Evolutionary conservation across 768 basidiomycete genomes (phyloP).

Genomic region (Candolleomyces eurysporus): DNA sequence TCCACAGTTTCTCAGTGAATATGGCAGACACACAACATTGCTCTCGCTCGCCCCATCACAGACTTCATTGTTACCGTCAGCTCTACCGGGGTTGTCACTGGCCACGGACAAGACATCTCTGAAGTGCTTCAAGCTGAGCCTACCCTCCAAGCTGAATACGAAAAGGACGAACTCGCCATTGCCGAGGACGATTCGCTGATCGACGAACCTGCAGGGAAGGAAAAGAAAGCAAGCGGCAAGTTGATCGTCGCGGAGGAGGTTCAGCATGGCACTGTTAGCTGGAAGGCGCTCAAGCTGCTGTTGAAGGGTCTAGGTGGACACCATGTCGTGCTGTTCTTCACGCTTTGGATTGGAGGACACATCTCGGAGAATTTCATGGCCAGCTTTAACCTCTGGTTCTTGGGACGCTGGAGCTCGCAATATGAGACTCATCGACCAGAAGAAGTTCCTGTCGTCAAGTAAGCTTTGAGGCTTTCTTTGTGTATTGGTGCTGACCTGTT

Average conservation of each 20-base stretch:
- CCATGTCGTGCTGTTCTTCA: conserved; percentile 30
- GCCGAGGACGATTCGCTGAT: conserved; percentile 23
- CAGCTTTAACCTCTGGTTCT: conserved; percentile 33
- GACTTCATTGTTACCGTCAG: conserved; percentile 56
- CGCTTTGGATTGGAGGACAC: conserved; percentile 18
- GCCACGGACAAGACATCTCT: conserved; percentile 46
- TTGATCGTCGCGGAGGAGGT: conserved; percentile 61
- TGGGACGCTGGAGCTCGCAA: conserved; percentile 46
- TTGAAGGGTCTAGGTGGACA: conserved; percentile 31
- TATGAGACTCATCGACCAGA: conserved; percentile 35
- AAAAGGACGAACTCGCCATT: conserved; percentile 9
- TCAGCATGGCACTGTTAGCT: conserved; percentile 53
- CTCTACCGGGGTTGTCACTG: conserved; percentile 47
- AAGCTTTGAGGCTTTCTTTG: conserved; percentile 17
- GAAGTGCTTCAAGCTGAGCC: conserved; percentile 39
- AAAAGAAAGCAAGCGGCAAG: conserved; percentile 38
- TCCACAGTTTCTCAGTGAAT: conserved; percentile 9
- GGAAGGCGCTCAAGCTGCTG: conserved; percentile 40
- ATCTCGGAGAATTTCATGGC: conserved; percentile 20
- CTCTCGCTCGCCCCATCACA: conserved; percentile 52
- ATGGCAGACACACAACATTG: conserved; percentile 52
- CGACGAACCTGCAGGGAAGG: conserved; percentile 22
- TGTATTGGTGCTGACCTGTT: no score
- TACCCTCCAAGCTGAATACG: not conserved
- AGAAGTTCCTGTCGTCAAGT: conserved; percentile 34